Base-by-base conservation (phyloP, 2,329 filamentous ascomycete genomes). In the Byssochlamys sp. region DNA sequence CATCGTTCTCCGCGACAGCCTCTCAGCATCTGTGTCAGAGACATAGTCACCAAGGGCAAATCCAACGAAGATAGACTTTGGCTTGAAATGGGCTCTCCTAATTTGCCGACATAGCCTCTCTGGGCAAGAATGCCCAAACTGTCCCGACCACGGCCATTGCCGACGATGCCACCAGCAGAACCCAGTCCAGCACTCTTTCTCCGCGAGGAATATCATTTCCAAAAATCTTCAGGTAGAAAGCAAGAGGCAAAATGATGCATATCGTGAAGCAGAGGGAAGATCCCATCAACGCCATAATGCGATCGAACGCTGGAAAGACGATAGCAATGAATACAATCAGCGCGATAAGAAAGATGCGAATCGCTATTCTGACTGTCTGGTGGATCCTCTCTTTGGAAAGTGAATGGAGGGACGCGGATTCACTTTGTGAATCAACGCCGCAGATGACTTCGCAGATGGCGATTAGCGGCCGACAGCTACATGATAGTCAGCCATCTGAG, bases 141-240 rank as follows among this genome's bases (percentile, higher is more conserved):
- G 92, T 97, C 52, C 91, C 91, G 3, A 92, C 71, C 19, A 86
- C 65, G 11, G 89, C 92, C 69, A 96, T 74, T 24, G 85, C 67
- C 0, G 82, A 79, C 57, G 89, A 94, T 11, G 89, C 67, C 4
- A 84, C 70, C 67, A 96, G 85, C 64, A 96, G 73, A 14, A 77
- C 69, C 79, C 84, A 91, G 65, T 87, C 85, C 51, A 88, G 63
- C 3, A 83, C 70, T 65, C 83, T 85, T 73, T 96, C 90, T 25
- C 70, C 69, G 0, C 71, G 63, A 0, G 79, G 75, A 52, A 96
- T 83, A 59, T 92, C 85, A 54, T 84, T 80, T 52, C 85, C 84
- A 70, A 95, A 97, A 1, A 97, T 84, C 75, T 91, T 95, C 57
- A 97, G 76, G 68, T 97, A 91, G 69, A 99, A 97, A 3, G 86